Percentiles rank a stretch among this genome's conserved stretches.
Conservation (phyloP, 2,329 filamentous ascomycete genomes). For the Plenodomus tracheiphilus region DNA sequence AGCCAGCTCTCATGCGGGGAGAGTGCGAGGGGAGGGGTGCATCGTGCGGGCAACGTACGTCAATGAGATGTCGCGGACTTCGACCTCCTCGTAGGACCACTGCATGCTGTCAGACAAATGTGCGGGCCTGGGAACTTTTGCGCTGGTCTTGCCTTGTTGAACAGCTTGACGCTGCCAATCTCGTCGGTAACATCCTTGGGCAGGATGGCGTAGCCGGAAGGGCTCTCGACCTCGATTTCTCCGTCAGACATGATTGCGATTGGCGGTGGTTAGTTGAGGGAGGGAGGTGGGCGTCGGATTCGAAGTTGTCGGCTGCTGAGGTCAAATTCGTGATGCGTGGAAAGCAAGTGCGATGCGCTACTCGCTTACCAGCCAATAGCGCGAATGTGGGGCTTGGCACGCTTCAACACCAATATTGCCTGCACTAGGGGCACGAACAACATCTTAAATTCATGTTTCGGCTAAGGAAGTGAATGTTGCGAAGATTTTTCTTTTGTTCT, state of each 20-base stretch:
- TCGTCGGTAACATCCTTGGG: constrained; percentile 91
- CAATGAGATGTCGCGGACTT: constrained; percentile 99
- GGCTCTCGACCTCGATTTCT: constrained; percentile 89
- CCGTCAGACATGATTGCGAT: constrained; percentile 80
- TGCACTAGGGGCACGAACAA: background rate
- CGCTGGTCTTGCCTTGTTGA: constrained; percentile 69
- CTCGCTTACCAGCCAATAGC: constrained; percentile 22
- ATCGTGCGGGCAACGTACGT: constrained; percentile 69
- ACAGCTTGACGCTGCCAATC: constrained; percentile 92
- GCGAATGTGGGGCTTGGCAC: constrained; percentile 20
- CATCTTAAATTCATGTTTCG: too few relatives aligned
- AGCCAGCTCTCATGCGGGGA: background rate
- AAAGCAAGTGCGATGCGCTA: constrained; percentile 19
- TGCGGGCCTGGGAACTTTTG: constrained; percentile 6
- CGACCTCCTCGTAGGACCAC: constrained; percentile 98
- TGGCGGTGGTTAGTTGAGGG: constrained; percentile 24
- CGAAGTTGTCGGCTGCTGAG: constrained; percentile 33
- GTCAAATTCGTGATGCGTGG: constrained; percentile 13
- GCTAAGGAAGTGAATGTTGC: too few relatives aligned
- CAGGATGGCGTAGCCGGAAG: constrained; percentile 75
- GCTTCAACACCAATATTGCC: background rate
- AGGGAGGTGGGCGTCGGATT: constrained; percentile 28
- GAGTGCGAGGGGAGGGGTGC: constrained; percentile 10
- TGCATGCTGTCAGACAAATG: constrained; percentile 20
- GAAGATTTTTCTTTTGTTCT: too few relatives aligned